phyloP scores from a whole-genome alignment of 1,284 basidiomycete species.

The Malassezia psittaci region DNA sequence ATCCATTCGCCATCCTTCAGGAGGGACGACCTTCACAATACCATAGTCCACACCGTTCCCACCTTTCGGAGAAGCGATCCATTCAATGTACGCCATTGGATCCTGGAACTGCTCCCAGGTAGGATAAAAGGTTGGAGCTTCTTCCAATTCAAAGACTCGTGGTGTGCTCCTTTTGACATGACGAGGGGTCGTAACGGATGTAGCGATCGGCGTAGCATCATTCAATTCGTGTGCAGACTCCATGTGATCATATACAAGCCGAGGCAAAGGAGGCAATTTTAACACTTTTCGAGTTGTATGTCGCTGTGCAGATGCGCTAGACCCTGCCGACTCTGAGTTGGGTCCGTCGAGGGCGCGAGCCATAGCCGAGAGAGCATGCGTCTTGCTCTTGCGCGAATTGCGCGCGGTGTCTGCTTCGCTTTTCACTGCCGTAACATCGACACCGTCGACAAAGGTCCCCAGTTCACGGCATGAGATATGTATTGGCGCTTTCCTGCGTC shows the following conservation, averaged over 20 bases:
- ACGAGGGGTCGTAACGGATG: constrained; percentile 29
- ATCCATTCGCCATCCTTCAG: constrained; percentile 85
- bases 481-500: not conserved
- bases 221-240: not conserved
- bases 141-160: constrained; percentile 66
- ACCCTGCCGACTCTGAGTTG: not conserved
- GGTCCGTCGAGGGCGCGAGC: not conserved
- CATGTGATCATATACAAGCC: constrained; percentile 5
- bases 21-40: constrained; percentile 93
- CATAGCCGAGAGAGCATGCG: constrained; percentile 11
- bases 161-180: constrained; percentile 22
- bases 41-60: constrained; percentile 63
- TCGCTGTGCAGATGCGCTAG: constrained; percentile 1
- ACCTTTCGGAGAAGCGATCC: constrained; percentile 58
- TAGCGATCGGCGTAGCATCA: constrained; percentile 23
- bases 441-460: constrained; percentile 6
- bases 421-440: not conserved
- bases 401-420: not conserved
- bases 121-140: constrained; percentile 83
- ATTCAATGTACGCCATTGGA: constrained; percentile 88
- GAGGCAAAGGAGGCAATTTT: constrained; percentile 5
- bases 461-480: constrained; percentile 10
- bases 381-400: constrained; percentile 11
- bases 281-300: constrained; percentile 13
- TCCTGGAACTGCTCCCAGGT: constrained; percentile 81